Evolutionary conservation across 768 basidiomycete species (phyloP).

Genomic region (Leccinum pellstonianum): DNA sequence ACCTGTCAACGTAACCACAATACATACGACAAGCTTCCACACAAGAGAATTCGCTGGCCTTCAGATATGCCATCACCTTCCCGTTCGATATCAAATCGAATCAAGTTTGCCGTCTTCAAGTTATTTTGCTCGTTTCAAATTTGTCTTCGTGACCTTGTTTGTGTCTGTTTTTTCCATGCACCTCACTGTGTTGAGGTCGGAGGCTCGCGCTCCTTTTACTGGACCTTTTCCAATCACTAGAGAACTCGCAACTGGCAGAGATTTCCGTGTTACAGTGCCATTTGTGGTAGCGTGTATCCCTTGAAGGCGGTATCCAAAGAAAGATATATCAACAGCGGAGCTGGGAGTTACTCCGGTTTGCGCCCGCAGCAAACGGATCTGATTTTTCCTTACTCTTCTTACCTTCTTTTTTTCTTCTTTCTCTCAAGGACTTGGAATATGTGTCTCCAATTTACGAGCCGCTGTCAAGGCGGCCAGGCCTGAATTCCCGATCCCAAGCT

Average conservation of each 20-base stretch:
- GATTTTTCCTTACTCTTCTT: not conserved
- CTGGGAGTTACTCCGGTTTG: not conserved
- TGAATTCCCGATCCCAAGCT: not conserved
- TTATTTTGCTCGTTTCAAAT: not conserved
- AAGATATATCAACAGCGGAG: not conserved
- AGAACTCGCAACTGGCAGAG: not conserved
- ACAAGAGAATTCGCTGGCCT: not conserved
- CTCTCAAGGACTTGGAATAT: not conserved
- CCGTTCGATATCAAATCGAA: not conserved
- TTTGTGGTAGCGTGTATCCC: not conserved
- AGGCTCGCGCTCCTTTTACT: not conserved
- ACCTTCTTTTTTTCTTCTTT: not conserved
- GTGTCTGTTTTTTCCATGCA: not conserved
- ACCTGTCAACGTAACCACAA: not conserved
- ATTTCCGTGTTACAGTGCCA: not conserved
- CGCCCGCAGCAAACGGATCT: not conserved
- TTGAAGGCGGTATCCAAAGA: not conserved
- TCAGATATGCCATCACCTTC: not conserved
- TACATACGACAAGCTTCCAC: not conserved
- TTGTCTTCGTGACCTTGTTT: not conserved
- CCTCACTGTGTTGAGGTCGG: too few species aligned
- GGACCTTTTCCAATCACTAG: not conserved
- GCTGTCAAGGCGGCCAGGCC: not conserved
- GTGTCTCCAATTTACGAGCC: not conserved
- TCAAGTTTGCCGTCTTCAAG: not conserved